Percentiles rank a stretch among this genome's conserved stretches.
These are phyloP conservation scores for Chlamydomonas incerta DNA, from an alignment of 139 green algal species.

Conservation along the genomic window DNA sequence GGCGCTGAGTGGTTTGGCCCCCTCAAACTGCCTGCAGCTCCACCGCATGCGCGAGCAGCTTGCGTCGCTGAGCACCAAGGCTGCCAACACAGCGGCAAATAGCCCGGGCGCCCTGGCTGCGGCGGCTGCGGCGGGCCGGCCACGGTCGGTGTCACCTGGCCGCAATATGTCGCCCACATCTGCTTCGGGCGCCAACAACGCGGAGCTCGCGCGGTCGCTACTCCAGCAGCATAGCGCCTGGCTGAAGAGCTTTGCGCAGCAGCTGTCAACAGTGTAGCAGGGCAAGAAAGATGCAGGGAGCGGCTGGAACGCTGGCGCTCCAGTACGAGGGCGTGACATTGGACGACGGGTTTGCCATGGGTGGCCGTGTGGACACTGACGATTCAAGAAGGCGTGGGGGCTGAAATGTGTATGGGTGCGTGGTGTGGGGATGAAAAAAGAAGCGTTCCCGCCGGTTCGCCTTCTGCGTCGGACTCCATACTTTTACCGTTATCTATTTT, in stretches of 20 bases:
- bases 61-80: conserved; percentile 1
- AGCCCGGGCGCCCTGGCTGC: not conserved
- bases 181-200: not conserved
- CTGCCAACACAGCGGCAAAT: not conserved
- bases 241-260: conserved; percentile 43
- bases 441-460: too few relatives aligned
- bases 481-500: too few relatives aligned
- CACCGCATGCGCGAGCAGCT: conserved; percentile 40
- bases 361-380: too few relatives aligned
- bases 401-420: too few relatives aligned
- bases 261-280: conserved; percentile 10
- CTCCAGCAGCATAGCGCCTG: conserved; percentile 44
- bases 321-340: too few relatives aligned
- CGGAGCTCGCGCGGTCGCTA: conserved; percentile 16
- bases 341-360: too few relatives aligned
- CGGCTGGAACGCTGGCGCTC: too few relatives aligned
- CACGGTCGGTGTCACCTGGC: not conserved
- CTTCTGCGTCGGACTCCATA: too few relatives aligned
- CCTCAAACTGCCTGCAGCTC: conserved; percentile 30
- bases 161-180: not conserved
- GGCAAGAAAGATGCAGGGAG: too few relatives aligned
- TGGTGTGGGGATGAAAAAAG: too few relatives aligned
- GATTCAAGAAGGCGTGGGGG: too few relatives aligned
- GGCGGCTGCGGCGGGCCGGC: not conserved
- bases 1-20: too few relatives aligned